Evolutionary conservation across 2,329 filamentous ascomycete genomes (phyloP).

Genomic region (Colletotrichum godetiae): DNA sequence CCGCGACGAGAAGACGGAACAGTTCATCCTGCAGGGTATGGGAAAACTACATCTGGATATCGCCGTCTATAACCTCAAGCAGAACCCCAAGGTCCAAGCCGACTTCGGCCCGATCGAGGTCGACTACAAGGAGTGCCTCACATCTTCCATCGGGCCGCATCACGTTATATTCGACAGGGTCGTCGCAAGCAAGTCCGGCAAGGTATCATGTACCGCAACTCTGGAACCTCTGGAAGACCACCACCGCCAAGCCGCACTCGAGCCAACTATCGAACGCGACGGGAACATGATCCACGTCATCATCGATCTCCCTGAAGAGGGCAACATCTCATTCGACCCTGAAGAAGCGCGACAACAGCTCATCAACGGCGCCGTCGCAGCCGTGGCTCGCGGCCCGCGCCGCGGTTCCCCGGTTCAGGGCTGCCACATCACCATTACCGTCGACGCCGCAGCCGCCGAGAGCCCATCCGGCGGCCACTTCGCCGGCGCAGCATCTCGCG

Average conservation of each 20-base stretch:
- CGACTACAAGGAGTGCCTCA: slow-evolving; percentile 89
- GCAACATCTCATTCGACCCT: slow-evolving; percentile 59
- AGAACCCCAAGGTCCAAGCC: slow-evolving; percentile 89
- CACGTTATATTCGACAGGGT: slow-evolving; percentile 79
- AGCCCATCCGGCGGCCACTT: slow-evolving; percentile 77
- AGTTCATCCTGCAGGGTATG: slow-evolving; percentile 95
- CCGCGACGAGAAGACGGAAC: slow-evolving; percentile 88
- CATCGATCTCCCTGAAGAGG: slow-evolving; percentile 61
- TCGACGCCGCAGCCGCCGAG: slow-evolving; percentile 64
- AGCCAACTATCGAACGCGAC: slow-evolving; percentile 66
- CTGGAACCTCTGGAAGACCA: slow-evolving; percentile 69
- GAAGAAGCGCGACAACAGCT: slow-evolving; percentile 70
- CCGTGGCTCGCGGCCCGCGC: slow-evolving; percentile 85
- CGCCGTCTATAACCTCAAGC: slow-evolving; percentile 85
- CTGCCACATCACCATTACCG: slow-evolving; percentile 75
- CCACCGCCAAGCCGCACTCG: slow-evolving; percentile 49
- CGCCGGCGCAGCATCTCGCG: slow-evolving; percentile 69
- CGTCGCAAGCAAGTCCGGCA: slow-evolving; percentile 82
- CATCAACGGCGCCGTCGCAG: slow-evolving; percentile 84
- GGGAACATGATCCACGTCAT: slow-evolving; percentile 75
- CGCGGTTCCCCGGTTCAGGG: slow-evolving; percentile 84
- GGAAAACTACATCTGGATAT: slow-evolving; percentile 96
- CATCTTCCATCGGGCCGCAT: slow-evolving; percentile 64
- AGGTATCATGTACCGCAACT: slow-evolving; percentile 77
- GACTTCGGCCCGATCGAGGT: slow-evolving; percentile 93